A percentile compares a stretch with the other conserved stretches of the same genome.
Evolutionary conservation across 2,329 filamentous ascomycete species (phyloP).

Genomic region (Verticillium longisporum): DNA sequence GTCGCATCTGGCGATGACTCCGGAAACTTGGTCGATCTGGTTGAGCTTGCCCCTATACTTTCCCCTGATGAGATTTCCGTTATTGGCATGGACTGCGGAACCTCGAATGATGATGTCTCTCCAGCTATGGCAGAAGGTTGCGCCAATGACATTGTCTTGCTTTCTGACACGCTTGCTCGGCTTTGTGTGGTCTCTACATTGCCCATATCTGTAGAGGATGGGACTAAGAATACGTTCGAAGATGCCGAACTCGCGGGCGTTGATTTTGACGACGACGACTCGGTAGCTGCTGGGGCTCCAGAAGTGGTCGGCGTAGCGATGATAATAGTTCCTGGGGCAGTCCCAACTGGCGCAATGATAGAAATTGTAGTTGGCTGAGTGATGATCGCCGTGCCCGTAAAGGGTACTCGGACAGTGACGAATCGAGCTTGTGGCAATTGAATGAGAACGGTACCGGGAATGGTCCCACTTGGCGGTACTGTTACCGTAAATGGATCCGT

Average conservation of each 20-base stretch:
- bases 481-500: slow-evolving; percentile 5
- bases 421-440: background rate
- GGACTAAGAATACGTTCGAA: background rate
- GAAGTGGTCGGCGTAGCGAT: background rate
- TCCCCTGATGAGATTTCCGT: background rate
- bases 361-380: slow-evolving; percentile 2
- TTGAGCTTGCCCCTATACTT: background rate
- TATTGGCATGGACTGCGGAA: background rate
- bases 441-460: slow-evolving; percentile 6
- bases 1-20: background rate
- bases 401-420: background rate
- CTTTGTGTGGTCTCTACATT: background rate
- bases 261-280: background rate
- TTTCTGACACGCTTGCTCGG: background rate
- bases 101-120: background rate
- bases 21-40: background rate
- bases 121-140: background rate
- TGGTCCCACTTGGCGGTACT: slow-evolving; percentile 6
- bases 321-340: slow-evolving; percentile 5
- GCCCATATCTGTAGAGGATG: background rate
- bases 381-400: slow-evolving; percentile 1
- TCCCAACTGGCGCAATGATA: slow-evolving; percentile 4
- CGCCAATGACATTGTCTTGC: background rate
- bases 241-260: background rate
- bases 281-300: background rate